These are phyloP conservation scores for Telfairia occidentalis DNA, from an alignment of 331 rosid genomes.

Conservation along the genomic window DNA sequence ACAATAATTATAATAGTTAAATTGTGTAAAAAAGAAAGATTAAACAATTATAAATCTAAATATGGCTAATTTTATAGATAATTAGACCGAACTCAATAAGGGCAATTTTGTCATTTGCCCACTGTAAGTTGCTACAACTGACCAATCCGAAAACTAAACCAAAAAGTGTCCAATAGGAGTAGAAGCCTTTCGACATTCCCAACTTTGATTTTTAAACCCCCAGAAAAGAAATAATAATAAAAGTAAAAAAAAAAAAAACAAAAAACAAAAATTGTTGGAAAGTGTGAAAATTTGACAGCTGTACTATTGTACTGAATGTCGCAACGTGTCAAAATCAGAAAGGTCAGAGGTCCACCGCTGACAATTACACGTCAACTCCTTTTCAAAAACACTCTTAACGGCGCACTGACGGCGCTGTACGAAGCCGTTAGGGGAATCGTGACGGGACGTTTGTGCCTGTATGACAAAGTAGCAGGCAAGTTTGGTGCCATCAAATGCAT, in stretches of 20 bases:
- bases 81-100: not conserved
- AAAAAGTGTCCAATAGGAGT: not conserved
- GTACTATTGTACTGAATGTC: not conserved
- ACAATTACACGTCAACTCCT: conserved; percentile 2
- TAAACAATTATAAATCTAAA: not conserved
- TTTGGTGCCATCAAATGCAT: not conserved
- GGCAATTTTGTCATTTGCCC: not conserved
- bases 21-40: not conserved
- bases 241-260: not conserved
- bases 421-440: not conserved
- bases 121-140: not conserved
- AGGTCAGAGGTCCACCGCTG: not conserved
- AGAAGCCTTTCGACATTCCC: not conserved
- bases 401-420: not conserved
- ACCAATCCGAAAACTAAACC: not conserved
- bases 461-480: conserved; percentile 1
- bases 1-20: no score
- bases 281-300: not conserved
- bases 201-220: not conserved
- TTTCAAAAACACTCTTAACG: not conserved
- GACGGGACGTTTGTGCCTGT: not conserved
- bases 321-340: not conserved
- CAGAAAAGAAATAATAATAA: not conserved
- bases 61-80: not conserved
- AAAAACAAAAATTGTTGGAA: conserved; percentile 1